Evolutionary conservation across 768 basidiomycete genomes (phyloP), one percentile per base, ranked within the genome.

Genomic region (Lactarius pseudohatsudake): DNA sequence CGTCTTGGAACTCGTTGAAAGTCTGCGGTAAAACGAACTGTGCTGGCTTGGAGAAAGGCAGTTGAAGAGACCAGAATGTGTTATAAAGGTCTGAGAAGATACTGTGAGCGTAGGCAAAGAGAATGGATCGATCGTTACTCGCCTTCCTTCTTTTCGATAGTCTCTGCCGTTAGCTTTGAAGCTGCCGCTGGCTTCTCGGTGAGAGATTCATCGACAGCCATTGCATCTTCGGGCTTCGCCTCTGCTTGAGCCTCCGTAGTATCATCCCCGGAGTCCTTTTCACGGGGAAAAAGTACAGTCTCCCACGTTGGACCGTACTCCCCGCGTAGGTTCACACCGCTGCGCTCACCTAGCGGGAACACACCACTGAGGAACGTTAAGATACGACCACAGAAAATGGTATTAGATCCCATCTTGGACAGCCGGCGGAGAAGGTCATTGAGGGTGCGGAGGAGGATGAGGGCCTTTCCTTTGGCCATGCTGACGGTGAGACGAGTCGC

Each of bases 271-370:
- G 47, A 7, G 26, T 77, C 76, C 16, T 73, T 72, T 61, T 76
- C 79, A 65, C 72, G 75, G 40, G 75, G 68, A 58, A 80, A 79
- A 61, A 79, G 79, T 20, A 87, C 85, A 16, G 86, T 85, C 66
- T 92, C 88, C 91, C 91, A 92, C 28, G 81, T 78, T 11, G 91
- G 86, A 0, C 92, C 87, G 74, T 89, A 93, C 77, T 96, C 91
- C 64, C 94, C 94, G 38, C 94, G 81, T 69, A 96, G 77, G 76
- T 97, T 97, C 40, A 96, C 94, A 38, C 94, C 93, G 74, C 92
- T 94, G 59, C 93, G 80, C 75, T 96, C 94, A 2, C 91, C 91
- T 10, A 97, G 76, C 7, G 92, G 91, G 74, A 94, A 96, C 2
- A 93, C 91, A 2, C 85, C 85, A 66, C 90, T 91, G 59, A 96